Percentiles rank a stretch among this genome's conserved stretches.
phyloP scores from a whole-genome alignment of 2,329 filamentous ascomycete genomes.

The Alternaria ventricosa region DNA sequence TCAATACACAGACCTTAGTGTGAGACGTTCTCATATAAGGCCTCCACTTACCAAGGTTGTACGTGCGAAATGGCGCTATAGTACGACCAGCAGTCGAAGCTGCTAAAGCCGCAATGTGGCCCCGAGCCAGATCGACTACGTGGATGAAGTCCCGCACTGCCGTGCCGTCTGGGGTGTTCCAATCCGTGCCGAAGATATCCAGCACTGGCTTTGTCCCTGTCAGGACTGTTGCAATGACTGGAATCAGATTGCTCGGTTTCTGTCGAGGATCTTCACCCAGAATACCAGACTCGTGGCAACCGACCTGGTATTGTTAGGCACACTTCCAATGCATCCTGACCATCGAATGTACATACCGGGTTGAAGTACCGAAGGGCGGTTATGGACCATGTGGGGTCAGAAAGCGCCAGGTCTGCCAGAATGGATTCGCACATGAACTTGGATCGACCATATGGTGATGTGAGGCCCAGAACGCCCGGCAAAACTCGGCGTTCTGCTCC shows the following conservation, averaged over 20 bases:
- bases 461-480: constrained; percentile 63
- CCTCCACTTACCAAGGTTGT: constrained; percentile 47
- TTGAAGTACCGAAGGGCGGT: constrained; percentile 72
- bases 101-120: constrained; percentile 66
- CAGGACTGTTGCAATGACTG: constrained; percentile 67
- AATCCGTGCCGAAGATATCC: constrained; percentile 70
- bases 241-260: constrained; percentile 68
- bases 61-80: constrained; percentile 46
- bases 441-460: constrained; percentile 69
- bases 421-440: constrained; percentile 74
- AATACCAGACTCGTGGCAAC: constrained; percentile 68
- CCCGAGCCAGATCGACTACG: constrained; percentile 68
- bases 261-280: constrained; percentile 69
- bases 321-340: background rate
- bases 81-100: constrained; percentile 43
- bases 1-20: constrained; percentile 12
- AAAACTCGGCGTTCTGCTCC: constrained; percentile 53
- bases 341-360: constrained; percentile 50
- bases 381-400: constrained; percentile 68
- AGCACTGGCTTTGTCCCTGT: constrained; percentile 61
- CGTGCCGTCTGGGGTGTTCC: constrained; percentile 70
- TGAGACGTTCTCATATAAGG: background rate
- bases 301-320: constrained; percentile 50
- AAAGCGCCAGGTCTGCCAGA: constrained; percentile 65
- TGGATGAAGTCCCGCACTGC: constrained; percentile 73